A percentile compares a stretch with the other conserved stretches of the same genome.
Conservation (phyloP, 2,329 filamentous ascomycete species). For the Fragosphaeria purpurea region DNA sequence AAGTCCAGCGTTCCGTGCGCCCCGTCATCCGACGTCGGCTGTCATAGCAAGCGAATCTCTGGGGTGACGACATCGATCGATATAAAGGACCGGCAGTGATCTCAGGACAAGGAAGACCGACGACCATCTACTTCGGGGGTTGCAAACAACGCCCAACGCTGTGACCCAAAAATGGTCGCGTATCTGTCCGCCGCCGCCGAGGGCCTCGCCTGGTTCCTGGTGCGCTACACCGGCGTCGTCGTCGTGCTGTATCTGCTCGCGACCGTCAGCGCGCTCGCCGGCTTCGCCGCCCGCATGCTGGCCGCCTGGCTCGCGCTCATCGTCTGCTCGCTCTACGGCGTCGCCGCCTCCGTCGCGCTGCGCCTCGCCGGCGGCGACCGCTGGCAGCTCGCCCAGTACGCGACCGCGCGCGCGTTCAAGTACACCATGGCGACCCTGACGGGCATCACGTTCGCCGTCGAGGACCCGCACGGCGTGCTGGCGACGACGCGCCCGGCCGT, state of each 20-base stretch:
- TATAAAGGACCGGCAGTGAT: too few species aligned
- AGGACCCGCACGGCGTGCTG: constrained; percentile 56
- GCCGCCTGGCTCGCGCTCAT: constrained; percentile 55
- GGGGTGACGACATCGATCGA: too few species aligned
- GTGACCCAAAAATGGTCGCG: not conserved
- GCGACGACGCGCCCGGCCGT: constrained; percentile 65
- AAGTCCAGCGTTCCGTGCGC: too few species aligned
- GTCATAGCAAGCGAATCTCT: too few species aligned
- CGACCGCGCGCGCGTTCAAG: constrained; percentile 69
- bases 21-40: too few species aligned
- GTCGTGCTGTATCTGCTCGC: constrained; percentile 53
- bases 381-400: constrained; percentile 72
- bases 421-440: constrained; percentile 64
- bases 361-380: constrained; percentile 54
- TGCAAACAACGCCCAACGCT: too few species aligned
- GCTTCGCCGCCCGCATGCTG: constrained; percentile 60
- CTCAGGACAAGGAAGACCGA: too few species aligned
- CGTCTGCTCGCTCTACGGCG: constrained; percentile 59
- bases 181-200: not conserved
- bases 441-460: constrained; percentile 67
- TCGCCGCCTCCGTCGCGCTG: constrained; percentile 61
- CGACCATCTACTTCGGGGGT: too few species aligned
- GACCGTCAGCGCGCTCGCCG: constrained; percentile 45
- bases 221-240: constrained; percentile 41
- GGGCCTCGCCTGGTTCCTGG: constrained; percentile 36